Conservation (phyloP, 192 early-diverging fungal species). For the Spinellus fusiger region DNA sequence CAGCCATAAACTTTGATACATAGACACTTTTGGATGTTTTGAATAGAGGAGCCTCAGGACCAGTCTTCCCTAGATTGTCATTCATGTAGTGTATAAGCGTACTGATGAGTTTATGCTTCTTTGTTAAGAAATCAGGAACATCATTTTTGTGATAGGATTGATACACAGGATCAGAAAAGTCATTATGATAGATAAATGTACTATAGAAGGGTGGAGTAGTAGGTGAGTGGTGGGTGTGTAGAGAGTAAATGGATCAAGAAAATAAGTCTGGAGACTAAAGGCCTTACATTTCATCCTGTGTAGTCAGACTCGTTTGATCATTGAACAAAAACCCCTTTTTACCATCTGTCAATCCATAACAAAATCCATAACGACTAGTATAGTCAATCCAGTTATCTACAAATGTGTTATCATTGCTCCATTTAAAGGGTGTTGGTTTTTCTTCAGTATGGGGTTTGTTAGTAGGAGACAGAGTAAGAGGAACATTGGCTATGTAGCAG, state of each 20-base stretch:
- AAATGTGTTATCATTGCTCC: constrained; percentile 43
- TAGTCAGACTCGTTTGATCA: constrained; percentile 72
- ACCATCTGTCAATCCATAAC: constrained; percentile 83
- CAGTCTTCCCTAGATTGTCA: constrained; percentile 36
- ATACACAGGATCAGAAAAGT: constrained; percentile 2
- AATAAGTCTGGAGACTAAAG: constrained; percentile 42
- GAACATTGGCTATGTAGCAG: too few species aligned
- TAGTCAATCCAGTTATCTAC: constrained; percentile 88
- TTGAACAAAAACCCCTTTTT: constrained; percentile 84
- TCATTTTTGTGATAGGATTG: constrained; percentile 27
- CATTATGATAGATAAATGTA: constrained; percentile 43
- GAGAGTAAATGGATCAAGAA: neutral
- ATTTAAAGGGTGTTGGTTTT: neutral
- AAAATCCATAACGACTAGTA: constrained; percentile 79
- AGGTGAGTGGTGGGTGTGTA: neutral
- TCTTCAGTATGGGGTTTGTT: too few species aligned
- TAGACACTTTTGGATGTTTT: constrained; percentile 21
- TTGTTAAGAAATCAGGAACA: constrained; percentile 44
- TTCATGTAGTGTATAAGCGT: constrained; percentile 61
- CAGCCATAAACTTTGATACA: constrained; percentile 63
- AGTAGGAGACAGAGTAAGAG: too few species aligned
- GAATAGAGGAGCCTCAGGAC: constrained; percentile 1
- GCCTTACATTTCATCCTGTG: constrained; percentile 7
- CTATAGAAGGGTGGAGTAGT: neutral
- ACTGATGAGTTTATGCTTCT: constrained; percentile 56